Evolutionary conservation across 495 filamentous ascomycete genomes (phyloP).

Genomic region (Hyaloscypha hepaticicola): DNA sequence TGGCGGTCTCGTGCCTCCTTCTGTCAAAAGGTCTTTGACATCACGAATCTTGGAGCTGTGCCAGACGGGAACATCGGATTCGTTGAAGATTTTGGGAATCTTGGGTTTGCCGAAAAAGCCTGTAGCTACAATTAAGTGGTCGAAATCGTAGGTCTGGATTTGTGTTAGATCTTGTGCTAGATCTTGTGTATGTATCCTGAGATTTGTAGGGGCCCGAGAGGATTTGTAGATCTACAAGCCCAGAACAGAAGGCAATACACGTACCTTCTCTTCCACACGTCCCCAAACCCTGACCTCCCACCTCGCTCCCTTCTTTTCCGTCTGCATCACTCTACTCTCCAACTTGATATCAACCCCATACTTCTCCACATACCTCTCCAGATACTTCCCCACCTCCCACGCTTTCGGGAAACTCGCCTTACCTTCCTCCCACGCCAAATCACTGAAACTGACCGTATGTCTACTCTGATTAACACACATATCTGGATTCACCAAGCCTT

Average conservation of each 20-base stretch:
- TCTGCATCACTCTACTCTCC: slow-evolving; percentile 17
- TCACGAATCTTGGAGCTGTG: slow-evolving; percentile 60
- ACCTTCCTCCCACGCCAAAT: slow-evolving; percentile 62
- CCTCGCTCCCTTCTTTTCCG: slow-evolving; percentile 16
- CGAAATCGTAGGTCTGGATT: slow-evolving; percentile 47
- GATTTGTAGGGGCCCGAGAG: slow-evolving; percentile 19
- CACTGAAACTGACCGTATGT: slow-evolving; percentile 77
- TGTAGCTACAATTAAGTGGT: slow-evolving; percentile 70
- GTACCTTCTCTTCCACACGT: slow-evolving; percentile 34
- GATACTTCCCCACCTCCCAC: slow-evolving; percentile 72
- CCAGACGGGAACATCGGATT: slow-evolving; percentile 35
- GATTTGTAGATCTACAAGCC: not conserved
- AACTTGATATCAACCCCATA: slow-evolving; percentile 40
- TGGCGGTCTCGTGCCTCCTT: slow-evolving; percentile 15
- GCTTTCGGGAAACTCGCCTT: slow-evolving; percentile 68
- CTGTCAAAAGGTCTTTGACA: slow-evolving; percentile 37
- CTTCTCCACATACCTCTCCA: slow-evolving; percentile 57
- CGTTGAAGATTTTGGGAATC: slow-evolving; percentile 44
- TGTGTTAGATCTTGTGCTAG: not conserved
- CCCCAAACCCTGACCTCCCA: slow-evolving; percentile 51
- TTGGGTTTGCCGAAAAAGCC: slow-evolving; percentile 71
- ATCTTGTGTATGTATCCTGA: not conserved
- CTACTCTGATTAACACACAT: slow-evolving; percentile 81
- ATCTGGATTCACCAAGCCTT: slow-evolving; percentile 56
- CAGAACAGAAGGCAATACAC: too few relatives aligned